A percentile compares a stretch with the other conserved stretches of the same genome.
These are phyloP conservation scores for Penicillium egyptiacum DNA, from an alignment of 495 filamentous ascomycete genomes.

Conservation along the genomic window DNA sequence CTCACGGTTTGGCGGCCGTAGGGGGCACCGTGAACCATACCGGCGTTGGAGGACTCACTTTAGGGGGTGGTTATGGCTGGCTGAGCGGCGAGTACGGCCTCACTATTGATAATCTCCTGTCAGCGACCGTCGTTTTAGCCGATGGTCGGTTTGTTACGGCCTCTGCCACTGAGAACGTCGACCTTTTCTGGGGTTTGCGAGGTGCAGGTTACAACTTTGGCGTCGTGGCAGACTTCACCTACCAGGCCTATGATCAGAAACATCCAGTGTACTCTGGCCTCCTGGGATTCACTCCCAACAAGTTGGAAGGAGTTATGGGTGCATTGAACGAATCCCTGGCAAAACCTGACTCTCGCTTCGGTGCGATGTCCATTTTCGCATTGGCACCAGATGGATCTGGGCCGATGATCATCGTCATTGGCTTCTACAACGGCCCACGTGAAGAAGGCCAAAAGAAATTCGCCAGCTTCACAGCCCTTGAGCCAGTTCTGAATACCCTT, in stretches of 20 bases:
- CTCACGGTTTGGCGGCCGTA: conserved; percentile 54
- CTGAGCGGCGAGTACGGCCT: conserved; percentile 51
- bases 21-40: conserved; percentile 62
- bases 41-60: conserved; percentile 58
- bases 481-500: conserved; percentile 39
- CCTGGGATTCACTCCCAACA: conserved; percentile 41
- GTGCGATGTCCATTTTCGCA: conserved; percentile 40
- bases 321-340: conserved; percentile 42
- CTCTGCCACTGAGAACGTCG: conserved; percentile 37
- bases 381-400: conserved; percentile 34
- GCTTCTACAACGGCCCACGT: conserved; percentile 54
- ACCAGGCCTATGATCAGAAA: conserved; percentile 44
- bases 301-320: conserved; percentile 40
- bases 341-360: conserved; percentile 34
- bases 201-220: conserved; percentile 51
- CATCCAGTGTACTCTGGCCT: conserved; percentile 49
- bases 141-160: conserved; percentile 45
- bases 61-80: conserved; percentile 59
- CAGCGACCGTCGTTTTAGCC: conserved; percentile 50
- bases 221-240: conserved; percentile 48
- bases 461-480: conserved; percentile 34
- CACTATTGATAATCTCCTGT: conserved; percentile 53
- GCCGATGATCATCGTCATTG: conserved; percentile 40
- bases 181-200: conserved; percentile 52
- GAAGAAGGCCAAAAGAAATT: conserved; percentile 44